Evolutionary conservation across 768 basidiomycete genomes (phyloP).

Genomic region (Podaxis sp.): DNA sequence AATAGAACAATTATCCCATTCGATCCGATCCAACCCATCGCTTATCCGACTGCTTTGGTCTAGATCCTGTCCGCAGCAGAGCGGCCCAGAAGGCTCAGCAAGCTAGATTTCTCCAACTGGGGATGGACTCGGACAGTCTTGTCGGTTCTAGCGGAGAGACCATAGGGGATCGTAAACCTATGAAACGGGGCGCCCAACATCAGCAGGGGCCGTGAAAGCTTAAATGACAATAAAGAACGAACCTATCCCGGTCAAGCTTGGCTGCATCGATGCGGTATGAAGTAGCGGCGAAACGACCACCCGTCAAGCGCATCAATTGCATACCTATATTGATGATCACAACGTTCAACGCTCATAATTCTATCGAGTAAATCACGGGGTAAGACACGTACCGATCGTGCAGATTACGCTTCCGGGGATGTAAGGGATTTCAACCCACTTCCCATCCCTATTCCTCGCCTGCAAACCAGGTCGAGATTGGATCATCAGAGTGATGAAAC

Average conservation of each 20-base stretch:
- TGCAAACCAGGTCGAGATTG: constrained; percentile 3
- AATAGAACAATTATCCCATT: neutral
- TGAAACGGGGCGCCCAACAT: neutral
- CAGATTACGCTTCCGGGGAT: constrained; percentile 2
- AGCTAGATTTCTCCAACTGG: neutral
- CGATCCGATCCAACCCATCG: neutral
- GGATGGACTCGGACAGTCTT: constrained; percentile 2
- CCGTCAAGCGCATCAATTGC: constrained; percentile 8
- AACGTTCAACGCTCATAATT: neutral
- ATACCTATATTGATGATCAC: neutral
- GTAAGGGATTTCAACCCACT: constrained; percentile 7
- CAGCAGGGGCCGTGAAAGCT: neutral
- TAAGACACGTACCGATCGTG: neutral
- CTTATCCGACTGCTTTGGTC: neutral
- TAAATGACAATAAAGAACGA: neutral
- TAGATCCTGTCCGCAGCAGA: neutral
- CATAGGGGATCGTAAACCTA: constrained; percentile 7
- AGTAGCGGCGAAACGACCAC: neutral
- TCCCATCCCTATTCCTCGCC: constrained; percentile 1
- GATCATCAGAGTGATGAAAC: constrained; percentile 3
- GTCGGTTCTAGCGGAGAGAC: neutral
- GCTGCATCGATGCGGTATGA: constrained; percentile 1
- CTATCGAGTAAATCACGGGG: neutral
- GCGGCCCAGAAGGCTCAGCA: neutral
- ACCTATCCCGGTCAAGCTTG: neutral